Evolutionary conservation across 2,329 filamentous ascomycete species (phyloP), one percentile per base, ranked within the genome.

Genomic region (Westerdykella aurantiaca): DNA sequence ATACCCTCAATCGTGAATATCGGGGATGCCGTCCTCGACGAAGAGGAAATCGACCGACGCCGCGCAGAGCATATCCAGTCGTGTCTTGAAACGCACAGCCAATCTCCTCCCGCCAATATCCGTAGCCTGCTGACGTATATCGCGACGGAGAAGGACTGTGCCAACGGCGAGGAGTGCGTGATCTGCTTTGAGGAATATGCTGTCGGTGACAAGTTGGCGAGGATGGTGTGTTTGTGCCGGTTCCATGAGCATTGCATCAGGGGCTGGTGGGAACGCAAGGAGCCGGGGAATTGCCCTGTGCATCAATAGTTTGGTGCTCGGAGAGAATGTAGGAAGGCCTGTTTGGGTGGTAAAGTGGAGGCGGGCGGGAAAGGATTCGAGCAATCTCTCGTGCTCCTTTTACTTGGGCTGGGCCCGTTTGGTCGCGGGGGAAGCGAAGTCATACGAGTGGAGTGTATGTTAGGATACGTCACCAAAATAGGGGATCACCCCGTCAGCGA

Each of bases 151-250:
- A 83, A 83, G 57, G 80, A 83, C 49, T 83, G 80, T 52, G 58
- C 77, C 1, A 74, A 74, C 5, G 76, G 79, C 42, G 73, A 77
- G 34, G 80, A 83, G 55, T 83, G 80, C 50, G 74, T 79, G 7
- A 83, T 83, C 41, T 83, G 80, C 58, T 77, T 83, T 56, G 79
- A 82, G 49, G 80, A 83, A 43, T 83, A 82, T 56, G 73, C 79
- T 52, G 72, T 74, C 10, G 80, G 80, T 0, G 76, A 79, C 54
- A 69, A 74, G 52, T 69, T 83, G 68, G 78, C 76, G 9, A 69
- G 80, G 47, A 64, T 83, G 56, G 78, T 81, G 53, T 83, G 80
- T 56, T 67, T 80, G 49, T 83, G 80, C 67, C 81, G 81, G 52
- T 83, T 83, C 50, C 80, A 83, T 58, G 73, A 76, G 61, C 63